Base-by-base conservation (phyloP, 768 basidiomycete species). In the Sarcomyxa edulis region DNA sequence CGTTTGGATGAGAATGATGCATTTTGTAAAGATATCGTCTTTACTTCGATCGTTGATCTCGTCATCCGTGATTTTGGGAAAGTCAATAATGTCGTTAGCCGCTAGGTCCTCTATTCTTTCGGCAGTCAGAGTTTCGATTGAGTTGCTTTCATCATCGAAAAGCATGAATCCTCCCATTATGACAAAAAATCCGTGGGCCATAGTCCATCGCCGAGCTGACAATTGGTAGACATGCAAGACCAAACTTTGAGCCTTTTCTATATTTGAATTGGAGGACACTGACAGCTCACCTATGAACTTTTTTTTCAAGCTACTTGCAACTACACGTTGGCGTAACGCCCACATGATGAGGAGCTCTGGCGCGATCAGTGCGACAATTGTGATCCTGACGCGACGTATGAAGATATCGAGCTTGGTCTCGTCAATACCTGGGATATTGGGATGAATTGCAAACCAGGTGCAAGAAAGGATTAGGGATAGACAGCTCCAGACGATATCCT, bases 371-470 rank as follows among this genome's bases (percentile, higher is more conserved):
- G 49, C 45, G 33, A 46, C 40, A 14, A 52, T 25, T 41, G 53
- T 52, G 33, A 52, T 29, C 10, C 31, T 27, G 6, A 54, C 23
- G 10, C 49, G 37, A 9, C 47, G 44, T 16, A 29, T 21, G 1
- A 31, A n/a, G 11, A 39, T 20, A 12, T 31, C 22, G 3, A 24
- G 40, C 23, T n/a, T 16, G 12, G 37, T 29, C 10, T 48, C 48
- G 8, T 52, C 35, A 4, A 42, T 40, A 25, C 18, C 28, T 2
- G 60, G 55, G 14, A 62, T 47, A 40, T 62, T 58, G 12, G 53
- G 56, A 18, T 61, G 61, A 7, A 58, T 36, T 6, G 50, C 42
- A 9, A 47, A 47, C 61, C 59, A 62, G 11, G 49, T 51, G 39
- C 60, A 62, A 10, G 47, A 39, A 14, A 61, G 49, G 1, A 60